Conservation (phyloP, 2,329 filamentous ascomycete species). For the Periconia sp. region DNA sequence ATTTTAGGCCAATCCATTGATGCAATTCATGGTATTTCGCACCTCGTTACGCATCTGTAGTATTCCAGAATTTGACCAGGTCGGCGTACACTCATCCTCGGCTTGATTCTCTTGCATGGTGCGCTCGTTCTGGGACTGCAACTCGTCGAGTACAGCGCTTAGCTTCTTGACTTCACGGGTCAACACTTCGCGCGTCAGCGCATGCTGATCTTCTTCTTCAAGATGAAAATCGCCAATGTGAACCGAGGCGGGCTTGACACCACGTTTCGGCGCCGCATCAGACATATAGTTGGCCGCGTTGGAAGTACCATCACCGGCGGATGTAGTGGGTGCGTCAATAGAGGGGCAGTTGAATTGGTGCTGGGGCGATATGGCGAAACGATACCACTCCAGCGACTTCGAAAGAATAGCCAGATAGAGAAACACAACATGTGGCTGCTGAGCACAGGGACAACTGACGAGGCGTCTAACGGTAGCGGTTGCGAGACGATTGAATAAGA, state of each 20-base stretch:
- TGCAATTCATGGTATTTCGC: too few relatives aligned
- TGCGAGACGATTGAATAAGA: background rate
- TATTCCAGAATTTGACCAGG: too few relatives aligned
- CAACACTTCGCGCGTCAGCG: background rate
- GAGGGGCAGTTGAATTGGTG: background rate
- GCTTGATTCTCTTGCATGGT: too few relatives aligned
- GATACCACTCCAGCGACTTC: conserved; percentile 3
- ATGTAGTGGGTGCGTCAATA: too few relatives aligned
- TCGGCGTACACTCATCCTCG: too few relatives aligned
- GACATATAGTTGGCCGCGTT: too few relatives aligned
- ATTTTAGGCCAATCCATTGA: too few relatives aligned
- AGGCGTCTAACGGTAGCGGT: background rate
- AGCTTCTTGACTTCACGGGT: background rate
- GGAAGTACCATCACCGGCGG: too few relatives aligned
- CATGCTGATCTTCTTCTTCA: background rate
- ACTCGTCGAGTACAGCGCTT: background rate
- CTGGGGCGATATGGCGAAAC: background rate
- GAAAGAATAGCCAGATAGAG: conserved; percentile 1
- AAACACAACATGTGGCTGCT: conserved; percentile 1
- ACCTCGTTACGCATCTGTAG: too few relatives aligned
- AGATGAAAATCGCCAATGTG: conserved; percentile 2
- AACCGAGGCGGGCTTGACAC: background rate
- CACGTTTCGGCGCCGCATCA: background rate
- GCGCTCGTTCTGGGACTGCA: background rate
- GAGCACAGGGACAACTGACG: conserved; percentile 1